Evolutionary conservation across 2,329 filamentous ascomycete species (phyloP), one percentile per base, ranked within the genome.

Genomic region (Endocalyx cinctus): DNA sequence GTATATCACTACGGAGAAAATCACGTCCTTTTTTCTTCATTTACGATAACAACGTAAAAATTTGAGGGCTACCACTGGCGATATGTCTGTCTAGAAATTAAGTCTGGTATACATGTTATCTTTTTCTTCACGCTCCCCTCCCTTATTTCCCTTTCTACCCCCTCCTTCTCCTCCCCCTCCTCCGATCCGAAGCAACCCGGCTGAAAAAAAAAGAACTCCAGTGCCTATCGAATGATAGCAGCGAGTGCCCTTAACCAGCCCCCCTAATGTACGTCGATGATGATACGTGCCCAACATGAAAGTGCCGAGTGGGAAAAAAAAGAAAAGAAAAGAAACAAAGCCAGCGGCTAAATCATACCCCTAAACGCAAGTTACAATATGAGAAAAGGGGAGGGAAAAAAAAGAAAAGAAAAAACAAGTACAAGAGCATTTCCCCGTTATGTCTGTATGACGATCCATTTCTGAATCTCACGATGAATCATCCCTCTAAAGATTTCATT

Each of bases 61-160:
- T 47, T 45, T 41, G 32, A 27, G 22, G 33, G 46, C 40, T 43
- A 41, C 43, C 44, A 50, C 46, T 46, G 43, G 41, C 38, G 42
- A 34, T n/a, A n/a, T n/a, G 33, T 34, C 37, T 38, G 34, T 48
- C 39, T 51, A 46, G 38, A 31, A 35, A 45, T 45, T 41, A 48
- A 35, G 38, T 41, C n/a, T 43, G 41, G 38, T 46, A 41, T 50
- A 45, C 41, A 42, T 31, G 30, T 29, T 23, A 27, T 15, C 17
- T 19, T 29, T 29, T 11, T 29, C 17, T 29, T 12, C 27, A n/a
- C 27, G 15, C 7, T 29, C n/a, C 27, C 8, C 27, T 14, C 13
- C 27, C 27, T 6, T 29, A 8, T 23, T 23, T 23, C n/a, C 20
- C 20, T 23, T 23, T 23, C 20, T 23, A 8, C 20, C 20, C 20